Evolutionary conservation across 2,329 filamentous ascomycete species (phyloP).

Genomic region (Aspergillus sp.): DNA sequence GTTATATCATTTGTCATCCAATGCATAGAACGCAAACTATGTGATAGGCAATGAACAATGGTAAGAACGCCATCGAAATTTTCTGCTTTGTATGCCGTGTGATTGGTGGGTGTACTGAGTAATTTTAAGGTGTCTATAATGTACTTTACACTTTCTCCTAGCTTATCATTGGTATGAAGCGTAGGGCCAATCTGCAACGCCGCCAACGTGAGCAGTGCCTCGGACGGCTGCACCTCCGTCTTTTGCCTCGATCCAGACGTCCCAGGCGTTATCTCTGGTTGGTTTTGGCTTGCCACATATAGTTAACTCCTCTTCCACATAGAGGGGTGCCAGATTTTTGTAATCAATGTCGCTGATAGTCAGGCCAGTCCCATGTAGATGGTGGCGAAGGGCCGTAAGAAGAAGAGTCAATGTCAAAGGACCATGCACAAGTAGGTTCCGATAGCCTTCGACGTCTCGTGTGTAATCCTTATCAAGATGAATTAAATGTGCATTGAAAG

Average conservation of each 20-base stretch:
- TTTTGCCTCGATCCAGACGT: constrained; percentile 65
- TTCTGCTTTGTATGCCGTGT: neutral
- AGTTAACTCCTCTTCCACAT: constrained; percentile 67
- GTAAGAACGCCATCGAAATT: neutral
- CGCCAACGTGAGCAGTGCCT: constrained; percentile 45
- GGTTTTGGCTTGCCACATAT: constrained; percentile 63
- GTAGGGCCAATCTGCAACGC: neutral
- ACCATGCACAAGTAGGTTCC: constrained; percentile 78
- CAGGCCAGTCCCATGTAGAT: constrained; percentile 42
- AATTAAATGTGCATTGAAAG: constrained; percentile 89
- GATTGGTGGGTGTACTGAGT: neutral
- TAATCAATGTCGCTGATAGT: constrained; percentile 66
- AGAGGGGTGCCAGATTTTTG: constrained; percentile 77
- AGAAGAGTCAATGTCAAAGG: constrained; percentile 78
- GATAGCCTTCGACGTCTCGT: constrained; percentile 70
- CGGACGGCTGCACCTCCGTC: constrained; percentile 65
- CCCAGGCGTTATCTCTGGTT: constrained; percentile 50
- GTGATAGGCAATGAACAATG: neutral
- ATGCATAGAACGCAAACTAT: too few species aligned
- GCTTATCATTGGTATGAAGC: neutral
- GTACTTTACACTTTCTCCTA: neutral
- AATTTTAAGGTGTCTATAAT: neutral
- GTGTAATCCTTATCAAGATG: constrained; percentile 77
- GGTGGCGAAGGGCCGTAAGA: constrained; percentile 64
- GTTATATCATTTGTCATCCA: too few species aligned